These are phyloP conservation scores for Mycena pura DNA, from an alignment of 768 basidiomycete species.

Conservation along the genomic window DNA sequence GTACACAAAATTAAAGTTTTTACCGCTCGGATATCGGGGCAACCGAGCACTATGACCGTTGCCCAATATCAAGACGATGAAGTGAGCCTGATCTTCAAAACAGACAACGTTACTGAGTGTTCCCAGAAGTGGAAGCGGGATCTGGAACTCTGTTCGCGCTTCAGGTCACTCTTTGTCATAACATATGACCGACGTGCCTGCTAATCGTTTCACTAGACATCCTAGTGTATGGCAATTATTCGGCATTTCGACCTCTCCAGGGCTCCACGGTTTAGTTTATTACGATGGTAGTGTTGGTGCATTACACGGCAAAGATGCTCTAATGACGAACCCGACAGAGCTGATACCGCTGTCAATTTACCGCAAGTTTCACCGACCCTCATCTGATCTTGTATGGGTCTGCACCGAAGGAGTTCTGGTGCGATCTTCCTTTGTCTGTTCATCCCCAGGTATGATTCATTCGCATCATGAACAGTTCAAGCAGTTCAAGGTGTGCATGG, in stretches of 20 bases:
- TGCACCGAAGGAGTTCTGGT: conserved; percentile 9
- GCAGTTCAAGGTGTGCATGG: conserved; percentile 1
- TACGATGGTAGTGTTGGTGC: too few species aligned
- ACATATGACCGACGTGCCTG: not conserved
- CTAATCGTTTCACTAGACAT: not conserved
- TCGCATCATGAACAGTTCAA: not conserved
- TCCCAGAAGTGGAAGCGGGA: not conserved
- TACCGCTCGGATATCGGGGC: conserved; percentile 3
- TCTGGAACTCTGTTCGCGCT: not conserved
- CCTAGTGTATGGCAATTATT: conserved; percentile 11
- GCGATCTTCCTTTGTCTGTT: not conserved
- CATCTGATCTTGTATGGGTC: conserved; percentile 5
- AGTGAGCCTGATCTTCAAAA: not conserved
- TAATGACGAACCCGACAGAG: not conserved
- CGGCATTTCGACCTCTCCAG: not conserved
- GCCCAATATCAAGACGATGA: conserved; percentile 6
- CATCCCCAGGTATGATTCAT: not conserved
- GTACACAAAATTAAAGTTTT: conserved; percentile 9
- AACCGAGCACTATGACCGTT: not conserved
- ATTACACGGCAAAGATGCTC: too few species aligned
- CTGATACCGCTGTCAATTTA: conserved; percentile 1
- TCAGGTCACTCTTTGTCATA: not conserved
- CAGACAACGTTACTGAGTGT: not conserved
- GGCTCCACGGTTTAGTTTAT: not conserved
- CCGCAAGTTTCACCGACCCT: not conserved